These are phyloP conservation scores for Cordyceps militaris DNA, from an alignment of 2,329 filamentous ascomycete genomes.

Conservation along the genomic window DNA sequence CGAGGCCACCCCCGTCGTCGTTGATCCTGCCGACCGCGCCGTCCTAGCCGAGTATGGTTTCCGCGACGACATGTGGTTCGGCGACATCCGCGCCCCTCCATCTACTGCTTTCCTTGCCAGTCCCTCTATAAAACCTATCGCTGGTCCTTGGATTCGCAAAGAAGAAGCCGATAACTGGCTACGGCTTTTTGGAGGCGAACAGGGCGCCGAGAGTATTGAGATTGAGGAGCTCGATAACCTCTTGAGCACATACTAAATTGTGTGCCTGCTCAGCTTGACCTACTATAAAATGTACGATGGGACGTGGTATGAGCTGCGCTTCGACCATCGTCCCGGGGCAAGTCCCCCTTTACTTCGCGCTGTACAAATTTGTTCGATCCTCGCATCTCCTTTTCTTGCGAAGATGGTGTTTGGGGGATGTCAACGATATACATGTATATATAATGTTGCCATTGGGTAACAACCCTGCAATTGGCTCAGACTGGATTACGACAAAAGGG, in stretches of 20 bases:
- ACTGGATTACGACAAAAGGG: constrained; percentile 11
- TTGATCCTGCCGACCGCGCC: constrained; percentile 25
- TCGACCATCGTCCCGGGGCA: neutral
- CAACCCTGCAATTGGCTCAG: constrained; percentile 5
- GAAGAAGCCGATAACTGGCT: constrained; percentile 35
- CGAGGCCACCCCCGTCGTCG: constrained; percentile 29
- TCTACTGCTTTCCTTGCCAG: constrained; percentile 44
- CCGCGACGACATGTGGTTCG: constrained; percentile 48
- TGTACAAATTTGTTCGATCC: constrained; percentile 12
- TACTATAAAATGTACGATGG: constrained; percentile 12
- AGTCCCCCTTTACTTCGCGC: constrained; percentile 1
- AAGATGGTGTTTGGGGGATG: constrained; percentile 17
- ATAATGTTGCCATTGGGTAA: constrained; percentile 17
- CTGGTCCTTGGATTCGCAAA: constrained; percentile 25
- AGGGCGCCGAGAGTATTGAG: constrained; percentile 80
- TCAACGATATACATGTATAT: constrained; percentile 27
- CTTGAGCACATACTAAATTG: constrained; percentile 61
- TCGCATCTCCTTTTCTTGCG: neutral
- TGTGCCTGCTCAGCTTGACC: constrained; percentile 14
- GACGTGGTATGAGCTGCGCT: constrained; percentile 17
- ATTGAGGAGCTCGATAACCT: constrained; percentile 89
- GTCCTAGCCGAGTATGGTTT: constrained; percentile 28
- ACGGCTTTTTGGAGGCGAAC: constrained; percentile 49
- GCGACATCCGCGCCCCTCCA: constrained; percentile 32
- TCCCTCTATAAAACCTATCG: constrained; percentile 42